A percentile compares a stretch with the other conserved stretches of the same genome.
phyloP scores from a whole-genome alignment of 2,329 filamentous ascomycete genomes.

The Sclerotinia sclerotiorum region DNA sequence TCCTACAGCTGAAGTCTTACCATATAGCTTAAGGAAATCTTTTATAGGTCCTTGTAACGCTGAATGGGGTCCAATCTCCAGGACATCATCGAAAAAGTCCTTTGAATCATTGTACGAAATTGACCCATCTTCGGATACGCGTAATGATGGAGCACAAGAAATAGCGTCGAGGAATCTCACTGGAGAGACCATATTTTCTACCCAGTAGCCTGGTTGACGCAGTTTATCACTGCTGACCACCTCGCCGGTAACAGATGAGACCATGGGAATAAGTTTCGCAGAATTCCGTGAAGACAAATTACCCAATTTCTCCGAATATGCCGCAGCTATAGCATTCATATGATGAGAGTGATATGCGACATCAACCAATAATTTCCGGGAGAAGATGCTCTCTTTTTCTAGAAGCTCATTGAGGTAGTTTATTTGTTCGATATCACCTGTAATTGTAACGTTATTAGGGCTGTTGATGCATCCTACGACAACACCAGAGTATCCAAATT shows the following conservation, averaged over 20 bases:
- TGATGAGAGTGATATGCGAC: constrained; percentile 27
- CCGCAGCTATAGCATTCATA: neutral
- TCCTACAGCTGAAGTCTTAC: neutral
- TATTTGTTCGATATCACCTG: constrained; percentile 26
- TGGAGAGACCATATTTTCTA: constrained; percentile 46
- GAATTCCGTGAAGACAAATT: neutral
- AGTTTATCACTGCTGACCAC: neutral
- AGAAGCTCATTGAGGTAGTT: neutral
- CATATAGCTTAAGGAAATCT: neutral
- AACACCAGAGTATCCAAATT: neutral
- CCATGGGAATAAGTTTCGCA: neutral
- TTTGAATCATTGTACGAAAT: neutral
- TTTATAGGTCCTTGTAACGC: constrained; percentile 23
- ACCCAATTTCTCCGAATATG: neutral
- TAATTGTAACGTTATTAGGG: constrained; percentile 33
- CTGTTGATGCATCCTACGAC: constrained; percentile 40
- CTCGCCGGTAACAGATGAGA: neutral
- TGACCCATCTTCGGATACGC: neutral
- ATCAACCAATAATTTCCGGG: neutral
- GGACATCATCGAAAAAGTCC: neutral
- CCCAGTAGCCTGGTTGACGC: constrained; percentile 45
- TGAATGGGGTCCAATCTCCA: constrained; percentile 28
- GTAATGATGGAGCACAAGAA: neutral
- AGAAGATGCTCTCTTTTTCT: constrained; percentile 1
- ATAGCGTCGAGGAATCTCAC: constrained; percentile 43